These are phyloP conservation scores for Helianthus annuus DNA, from an alignment of 129 eudicot species.

Conservation along the genomic window HanXRQr2.0-SUNRISE NC_035446.2:68779115-68779614, in stretches of 20 bases:
- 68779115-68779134: slow-evolving; percentile 66
- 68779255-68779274: slow-evolving; percentile 34
- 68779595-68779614: slow-evolving; percentile 83
- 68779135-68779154: slow-evolving; percentile 61
- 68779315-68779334: slow-evolving; percentile 61
- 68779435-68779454: background rate
- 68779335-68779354: slow-evolving; percentile 57
- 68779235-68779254: background rate
- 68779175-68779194: slow-evolving; percentile 46
- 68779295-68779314: slow-evolving; percentile 37
- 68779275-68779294: slow-evolving; percentile 54
- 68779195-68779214: slow-evolving; percentile 1
- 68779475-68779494: slow-evolving; percentile 47
- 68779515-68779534: slow-evolving; percentile 78
- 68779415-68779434: slow-evolving; percentile 1
- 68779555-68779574: slow-evolving; percentile 85
- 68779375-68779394: slow-evolving; percentile 50
- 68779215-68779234: background rate
- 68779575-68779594: slow-evolving; percentile 70
- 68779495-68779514: slow-evolving; percentile 79
- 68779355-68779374: slow-evolving; percentile 50
- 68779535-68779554: slow-evolving; percentile 64
- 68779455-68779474: slow-evolving; percentile 4
- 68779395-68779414: slow-evolving; percentile 56
- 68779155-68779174: slow-evolving; percentile 47